Percentiles rank a stretch among this genome's conserved stretches.
Conservation (phyloP, 371 early-diverging fungal genomes). For the Sporodiniella umbellata region DNA sequence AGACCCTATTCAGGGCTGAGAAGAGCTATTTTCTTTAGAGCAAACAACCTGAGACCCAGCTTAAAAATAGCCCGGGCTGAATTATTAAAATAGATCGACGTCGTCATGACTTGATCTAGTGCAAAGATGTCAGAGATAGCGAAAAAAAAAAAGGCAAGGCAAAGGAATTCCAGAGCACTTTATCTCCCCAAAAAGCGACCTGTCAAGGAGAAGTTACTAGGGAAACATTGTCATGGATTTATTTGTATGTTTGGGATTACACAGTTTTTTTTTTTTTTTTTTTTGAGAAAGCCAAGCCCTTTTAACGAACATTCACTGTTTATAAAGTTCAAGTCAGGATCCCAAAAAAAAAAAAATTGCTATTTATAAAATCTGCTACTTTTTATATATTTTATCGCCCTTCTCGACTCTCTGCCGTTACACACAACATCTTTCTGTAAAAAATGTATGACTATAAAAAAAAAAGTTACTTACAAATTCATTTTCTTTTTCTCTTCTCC, state of each 20-base stretch:
- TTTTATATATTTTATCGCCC: not conserved
- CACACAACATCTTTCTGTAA: constrained; percentile 7
- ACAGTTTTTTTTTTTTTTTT: no score
- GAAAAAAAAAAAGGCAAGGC: not conserved
- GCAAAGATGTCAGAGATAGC: not conserved
- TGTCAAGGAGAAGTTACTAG: no score
- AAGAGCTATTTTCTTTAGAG: not conserved
- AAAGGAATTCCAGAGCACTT: no score
- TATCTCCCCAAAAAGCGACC: no score
- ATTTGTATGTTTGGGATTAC: no score
- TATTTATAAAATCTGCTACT: constrained; percentile 1
- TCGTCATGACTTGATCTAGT: no score
- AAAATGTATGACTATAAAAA: not conserved
- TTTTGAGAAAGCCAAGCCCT: not conserved
- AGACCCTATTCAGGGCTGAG: no score
- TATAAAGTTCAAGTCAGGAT: not conserved
- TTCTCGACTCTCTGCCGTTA: not conserved
- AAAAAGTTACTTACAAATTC: no score
- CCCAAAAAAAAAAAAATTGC: not conserved
- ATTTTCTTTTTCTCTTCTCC: constrained; percentile 4
- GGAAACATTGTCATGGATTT: no score
- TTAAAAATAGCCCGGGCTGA: not conserved
- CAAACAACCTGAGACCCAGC: no score
- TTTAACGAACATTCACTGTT: not conserved
- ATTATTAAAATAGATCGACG: not conserved